Evolutionary conservation across 2,329 filamentous ascomycete genomes (phyloP).

Genomic region (Plenodomus lindquistii): DNA sequence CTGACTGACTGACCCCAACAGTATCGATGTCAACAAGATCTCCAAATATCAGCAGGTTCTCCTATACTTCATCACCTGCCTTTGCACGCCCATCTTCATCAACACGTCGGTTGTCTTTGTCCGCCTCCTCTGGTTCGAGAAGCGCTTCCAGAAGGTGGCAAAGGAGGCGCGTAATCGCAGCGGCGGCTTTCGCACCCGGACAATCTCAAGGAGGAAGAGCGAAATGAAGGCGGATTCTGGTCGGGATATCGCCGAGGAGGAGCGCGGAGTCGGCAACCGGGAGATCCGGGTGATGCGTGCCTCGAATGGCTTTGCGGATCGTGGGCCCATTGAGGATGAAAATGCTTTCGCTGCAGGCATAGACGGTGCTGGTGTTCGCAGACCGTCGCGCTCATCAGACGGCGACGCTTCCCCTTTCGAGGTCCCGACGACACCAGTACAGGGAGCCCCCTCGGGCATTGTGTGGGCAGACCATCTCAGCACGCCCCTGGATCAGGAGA

Average conservation of each 20-base stretch:
- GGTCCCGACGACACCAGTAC: constrained; percentile 14
- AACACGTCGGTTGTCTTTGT: constrained; percentile 81
- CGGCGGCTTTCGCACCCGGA: constrained; percentile 61
- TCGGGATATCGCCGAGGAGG: constrained; percentile 50
- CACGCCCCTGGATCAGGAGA: constrained; percentile 64
- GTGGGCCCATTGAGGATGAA: constrained; percentile 62
- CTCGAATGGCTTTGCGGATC: constrained; percentile 55
- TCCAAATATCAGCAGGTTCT: constrained; percentile 58
- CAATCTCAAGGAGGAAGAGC: constrained; percentile 58
- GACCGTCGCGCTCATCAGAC: constrained; percentile 12
- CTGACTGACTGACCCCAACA: constrained; percentile 38
- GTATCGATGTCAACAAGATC: constrained; percentile 54
- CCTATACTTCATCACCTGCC: constrained; percentile 40
- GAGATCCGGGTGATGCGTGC: constrained; percentile 68
- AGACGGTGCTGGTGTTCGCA: constrained; percentile 21
- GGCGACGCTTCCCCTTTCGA: constrained; percentile 26
- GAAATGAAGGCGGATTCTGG: constrained; percentile 53
- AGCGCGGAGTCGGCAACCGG: constrained; percentile 67
- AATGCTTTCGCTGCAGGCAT: constrained; percentile 52
- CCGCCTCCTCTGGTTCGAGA: constrained; percentile 97
- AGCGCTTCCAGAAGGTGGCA: constrained; percentile 84
- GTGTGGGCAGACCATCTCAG: constrained; percentile 30
- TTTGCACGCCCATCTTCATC: constrained; percentile 49
- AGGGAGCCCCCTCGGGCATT: constrained; percentile 18
- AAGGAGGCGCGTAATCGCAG: constrained; percentile 64